These are phyloP conservation scores for Chaetomiaceae sp. DNA, from an alignment of 2,329 filamentous ascomycete species.

Conservation along the genomic window DNA sequence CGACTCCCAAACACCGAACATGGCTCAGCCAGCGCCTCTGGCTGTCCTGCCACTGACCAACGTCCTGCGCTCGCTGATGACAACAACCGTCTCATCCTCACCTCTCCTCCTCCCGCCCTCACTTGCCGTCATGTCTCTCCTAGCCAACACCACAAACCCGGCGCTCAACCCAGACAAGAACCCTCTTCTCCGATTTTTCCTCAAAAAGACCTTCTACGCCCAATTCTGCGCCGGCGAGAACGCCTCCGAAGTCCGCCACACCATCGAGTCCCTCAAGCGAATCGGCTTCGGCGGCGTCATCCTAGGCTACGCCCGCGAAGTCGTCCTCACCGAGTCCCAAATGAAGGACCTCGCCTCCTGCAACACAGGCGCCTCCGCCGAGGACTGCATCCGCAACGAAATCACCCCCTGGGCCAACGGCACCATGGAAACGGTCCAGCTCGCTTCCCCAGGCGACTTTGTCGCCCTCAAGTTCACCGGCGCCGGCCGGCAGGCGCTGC, in stretches of 20 bases:
- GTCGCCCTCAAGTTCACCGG: slow-evolving; percentile 73
- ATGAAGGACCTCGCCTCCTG: slow-evolving; percentile 40
- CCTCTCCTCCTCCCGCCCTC: slow-evolving; percentile 65
- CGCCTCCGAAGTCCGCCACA: slow-evolving; percentile 60
- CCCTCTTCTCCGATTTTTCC: slow-evolving; percentile 60
- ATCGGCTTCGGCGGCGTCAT: slow-evolving; percentile 83
- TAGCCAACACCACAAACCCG: slow-evolving; percentile 64
- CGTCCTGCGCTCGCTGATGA: slow-evolving; percentile 65
- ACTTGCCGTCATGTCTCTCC: slow-evolving; percentile 59
- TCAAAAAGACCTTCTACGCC: slow-evolving; percentile 82
- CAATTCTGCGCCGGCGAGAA: slow-evolving; percentile 89
- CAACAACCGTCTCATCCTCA: slow-evolving; percentile 67
- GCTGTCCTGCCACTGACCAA: slow-evolving; percentile 62
- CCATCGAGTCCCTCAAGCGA: slow-evolving; percentile 60
- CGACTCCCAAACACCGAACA: slow-evolving; percentile 13
- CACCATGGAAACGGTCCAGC: slow-evolving; percentile 66
- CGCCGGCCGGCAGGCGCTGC: slow-evolving; percentile 68
- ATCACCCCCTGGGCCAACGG: slow-evolving; percentile 69
- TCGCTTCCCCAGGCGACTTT: slow-evolving; percentile 67
- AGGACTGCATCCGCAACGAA: slow-evolving; percentile 52
- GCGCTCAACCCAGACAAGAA: slow-evolving; percentile 73
- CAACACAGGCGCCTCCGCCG: slow-evolving; percentile 45
- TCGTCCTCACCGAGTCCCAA: slow-evolving; percentile 61
- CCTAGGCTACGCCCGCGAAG: slow-evolving; percentile 77
- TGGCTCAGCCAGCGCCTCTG: slow-evolving; percentile 42